phyloP scores from a whole-genome alignment of 176 grass and related monocot genomes.

The Avena eriantha region DNA sequence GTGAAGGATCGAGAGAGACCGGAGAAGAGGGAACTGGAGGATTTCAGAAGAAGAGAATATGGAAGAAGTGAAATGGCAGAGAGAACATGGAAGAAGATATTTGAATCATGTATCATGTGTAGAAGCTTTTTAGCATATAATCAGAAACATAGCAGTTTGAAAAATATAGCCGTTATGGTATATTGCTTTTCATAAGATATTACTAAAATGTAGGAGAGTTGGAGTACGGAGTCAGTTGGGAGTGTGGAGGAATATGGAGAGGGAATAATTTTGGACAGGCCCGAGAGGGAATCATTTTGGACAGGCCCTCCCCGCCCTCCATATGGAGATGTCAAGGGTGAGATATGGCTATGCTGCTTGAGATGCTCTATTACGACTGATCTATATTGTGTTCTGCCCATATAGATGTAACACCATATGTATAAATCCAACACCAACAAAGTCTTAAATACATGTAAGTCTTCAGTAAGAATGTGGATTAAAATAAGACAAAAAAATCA shows the following conservation, averaged over 20 bases:
- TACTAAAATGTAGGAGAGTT: constrained; percentile 1
- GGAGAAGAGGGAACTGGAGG: not conserved
- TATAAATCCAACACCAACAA: not conserved
- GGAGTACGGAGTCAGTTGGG: not conserved
- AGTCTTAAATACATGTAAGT: not conserved
- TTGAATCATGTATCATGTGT: not conserved
- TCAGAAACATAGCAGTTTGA: not conserved
- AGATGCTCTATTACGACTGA: constrained; percentile 17
- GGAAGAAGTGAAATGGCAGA: constrained; percentile 2
- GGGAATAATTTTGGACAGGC: not conserved
- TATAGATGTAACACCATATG: constrained; percentile 6
- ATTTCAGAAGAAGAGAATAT: constrained; percentile 1
- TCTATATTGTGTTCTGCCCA: not conserved
- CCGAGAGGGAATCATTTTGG: not conserved
- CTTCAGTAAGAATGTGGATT: constrained; percentile 28
- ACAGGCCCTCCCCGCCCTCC: not conserved
- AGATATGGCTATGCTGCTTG: not conserved
- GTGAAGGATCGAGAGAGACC: not conserved
- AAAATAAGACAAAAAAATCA: not conserved
- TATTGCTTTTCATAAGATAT: not conserved
- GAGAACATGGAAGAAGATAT: not conserved
- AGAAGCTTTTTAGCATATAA: constrained; percentile 2
- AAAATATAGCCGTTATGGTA: not conserved
- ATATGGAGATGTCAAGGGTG: not conserved
- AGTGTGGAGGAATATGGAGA: constrained; percentile 2